A percentile compares a stretch with the other conserved stretches of the same genome.
phyloP scores from a whole-genome alignment of 78 protist species.

The Planoprotostelium fungivorum region DNA sequence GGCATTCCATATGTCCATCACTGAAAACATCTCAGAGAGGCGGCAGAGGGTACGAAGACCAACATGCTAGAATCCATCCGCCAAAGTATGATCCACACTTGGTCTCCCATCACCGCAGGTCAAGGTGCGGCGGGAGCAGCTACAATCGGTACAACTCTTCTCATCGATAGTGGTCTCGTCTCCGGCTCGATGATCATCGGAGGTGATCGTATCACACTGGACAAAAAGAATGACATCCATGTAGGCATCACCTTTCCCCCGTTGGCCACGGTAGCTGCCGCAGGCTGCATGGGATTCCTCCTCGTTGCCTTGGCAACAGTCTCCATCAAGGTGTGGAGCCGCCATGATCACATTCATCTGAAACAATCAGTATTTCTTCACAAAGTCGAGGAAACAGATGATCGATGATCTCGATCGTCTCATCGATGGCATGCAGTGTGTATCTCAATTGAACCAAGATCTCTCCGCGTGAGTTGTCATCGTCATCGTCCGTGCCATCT shows the following conservation, averaged over 20 bases:
- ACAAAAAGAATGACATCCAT: not conserved
- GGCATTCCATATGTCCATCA: not conserved
- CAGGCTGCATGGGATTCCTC: not conserved
- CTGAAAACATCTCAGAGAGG: not conserved
- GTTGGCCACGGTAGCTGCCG: not conserved
- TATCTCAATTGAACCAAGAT: not conserved
- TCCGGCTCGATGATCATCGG: not conserved
- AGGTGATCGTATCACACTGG: not conserved
- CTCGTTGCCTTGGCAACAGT: not conserved
- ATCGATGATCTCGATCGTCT: not conserved
- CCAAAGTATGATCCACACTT: not conserved
- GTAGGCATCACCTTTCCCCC: not conserved
- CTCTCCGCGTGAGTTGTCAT: not conserved
- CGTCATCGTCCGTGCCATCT: no score
- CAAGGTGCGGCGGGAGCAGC: not conserved
- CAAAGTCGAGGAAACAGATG: not conserved
- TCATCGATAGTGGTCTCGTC: not conserved
- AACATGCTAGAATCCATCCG: not conserved
- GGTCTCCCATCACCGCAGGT: not conserved
- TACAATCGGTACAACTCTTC: not conserved
- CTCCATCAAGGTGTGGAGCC: no score
- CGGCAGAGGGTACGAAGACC: not conserved
- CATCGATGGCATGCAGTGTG: not conserved
- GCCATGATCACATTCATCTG: no score
- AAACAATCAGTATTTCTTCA: not conserved